Evolutionary conservation across 2,329 filamentous ascomycete genomes (phyloP).

Genomic region (Neospermospora avenae): DNA sequence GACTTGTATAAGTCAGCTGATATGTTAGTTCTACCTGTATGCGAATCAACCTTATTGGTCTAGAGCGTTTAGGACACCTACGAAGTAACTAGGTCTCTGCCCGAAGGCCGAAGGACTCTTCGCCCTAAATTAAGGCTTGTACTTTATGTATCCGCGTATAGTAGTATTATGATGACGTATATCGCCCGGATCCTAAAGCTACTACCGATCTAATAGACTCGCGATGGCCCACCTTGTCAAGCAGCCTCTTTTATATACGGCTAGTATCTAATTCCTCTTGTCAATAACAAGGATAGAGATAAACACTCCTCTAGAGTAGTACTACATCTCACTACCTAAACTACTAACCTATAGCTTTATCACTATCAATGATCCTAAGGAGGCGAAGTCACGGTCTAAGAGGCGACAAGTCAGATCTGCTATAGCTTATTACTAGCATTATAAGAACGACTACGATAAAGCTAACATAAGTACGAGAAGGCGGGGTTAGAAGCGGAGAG

Average conservation of each 20-base stretch:
- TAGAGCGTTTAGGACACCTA: too few species aligned
- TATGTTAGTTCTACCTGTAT: too few species aligned
- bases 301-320: not conserved
- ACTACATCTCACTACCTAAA: not conserved
- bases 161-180: too few species aligned
- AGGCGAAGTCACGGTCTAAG: constrained; percentile 11
- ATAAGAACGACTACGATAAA: constrained; percentile 12
- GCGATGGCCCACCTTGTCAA: not conserved
- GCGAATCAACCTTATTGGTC: too few species aligned
- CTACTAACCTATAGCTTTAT: constrained; percentile 15
- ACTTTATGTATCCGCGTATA: too few species aligned
- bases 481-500: not conserved
- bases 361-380: constrained; percentile 16
- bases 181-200: too few species aligned
- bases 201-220: too few species aligned
- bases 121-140: too few species aligned
- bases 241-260: not conserved
- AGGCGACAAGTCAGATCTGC: constrained; percentile 15
- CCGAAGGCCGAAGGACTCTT: too few species aligned
- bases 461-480: not conserved
- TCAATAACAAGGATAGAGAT: not conserved
- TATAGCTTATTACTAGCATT: constrained; percentile 17
- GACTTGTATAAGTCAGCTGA: too few species aligned
- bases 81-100: too few species aligned
- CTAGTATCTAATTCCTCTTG: not conserved